Percentiles rank a stretch among this genome's conserved stretches.
Conservation (phyloP, 208 protist genomes). For the Crithidia expoeki region DNA sequence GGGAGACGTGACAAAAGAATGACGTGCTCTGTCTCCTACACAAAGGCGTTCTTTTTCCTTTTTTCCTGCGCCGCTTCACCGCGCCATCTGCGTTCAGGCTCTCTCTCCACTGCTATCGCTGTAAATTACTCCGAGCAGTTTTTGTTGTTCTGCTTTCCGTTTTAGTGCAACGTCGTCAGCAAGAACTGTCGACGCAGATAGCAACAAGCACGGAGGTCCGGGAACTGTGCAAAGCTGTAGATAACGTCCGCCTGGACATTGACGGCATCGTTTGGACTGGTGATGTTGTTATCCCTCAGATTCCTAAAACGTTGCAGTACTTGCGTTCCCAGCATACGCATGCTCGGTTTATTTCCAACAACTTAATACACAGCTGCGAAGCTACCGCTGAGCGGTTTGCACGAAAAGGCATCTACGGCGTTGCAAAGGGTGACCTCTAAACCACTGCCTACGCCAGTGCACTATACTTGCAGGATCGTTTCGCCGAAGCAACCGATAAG, state of each 20-base stretch:
- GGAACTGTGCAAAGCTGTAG: conserved; percentile 20
- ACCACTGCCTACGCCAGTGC: conserved; percentile 67
- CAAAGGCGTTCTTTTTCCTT: too few species aligned
- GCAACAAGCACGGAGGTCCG: background rate
- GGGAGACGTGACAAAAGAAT: too few species aligned
- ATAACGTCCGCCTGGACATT: conserved; percentile 69
- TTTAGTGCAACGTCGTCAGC: too few species aligned
- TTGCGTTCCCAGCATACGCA: conserved; percentile 44
- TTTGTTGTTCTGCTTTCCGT: too few species aligned
- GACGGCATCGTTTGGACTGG: conserved; percentile 78
- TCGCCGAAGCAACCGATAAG: conserved; percentile 8
- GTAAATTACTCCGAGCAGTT: too few species aligned
- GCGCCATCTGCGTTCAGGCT: too few species aligned
- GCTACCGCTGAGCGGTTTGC: conserved; percentile 32
- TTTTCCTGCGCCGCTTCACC: too few species aligned
- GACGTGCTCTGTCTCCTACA: too few species aligned
- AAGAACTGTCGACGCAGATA: too few species aligned
- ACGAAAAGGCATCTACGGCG: conserved; percentile 40
- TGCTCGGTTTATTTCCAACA: conserved; percentile 75
- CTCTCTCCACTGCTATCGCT: too few species aligned
- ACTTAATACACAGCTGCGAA: conserved; percentile 48
- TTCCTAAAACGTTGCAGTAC: conserved; percentile 52
- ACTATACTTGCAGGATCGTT: conserved; percentile 42
- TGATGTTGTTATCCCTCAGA: conserved; percentile 34
- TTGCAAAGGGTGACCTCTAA: conserved; percentile 40